These are phyloP conservation scores for Durusdinium trenchii DNA, from an alignment of 73 alveolate species.

Conservation along the genomic window DNA sequence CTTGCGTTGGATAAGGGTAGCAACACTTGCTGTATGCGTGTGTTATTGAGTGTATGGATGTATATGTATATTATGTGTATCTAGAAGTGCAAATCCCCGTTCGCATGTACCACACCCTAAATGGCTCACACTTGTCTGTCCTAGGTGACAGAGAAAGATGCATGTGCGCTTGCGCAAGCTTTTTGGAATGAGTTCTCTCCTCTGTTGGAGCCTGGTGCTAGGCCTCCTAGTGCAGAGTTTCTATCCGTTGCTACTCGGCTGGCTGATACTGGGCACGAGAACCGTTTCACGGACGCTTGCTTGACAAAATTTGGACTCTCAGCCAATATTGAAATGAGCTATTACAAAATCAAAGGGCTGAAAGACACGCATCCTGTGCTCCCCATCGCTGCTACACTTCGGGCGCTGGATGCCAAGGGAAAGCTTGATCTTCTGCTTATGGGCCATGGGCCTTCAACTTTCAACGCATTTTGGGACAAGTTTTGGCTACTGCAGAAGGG, in stretches of 20 bases:
- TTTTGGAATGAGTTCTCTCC: background rate
- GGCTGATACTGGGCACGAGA: background rate
- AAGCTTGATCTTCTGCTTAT: background rate
- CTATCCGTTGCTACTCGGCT: background rate
- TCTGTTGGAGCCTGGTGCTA: background rate
- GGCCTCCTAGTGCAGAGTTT: background rate
- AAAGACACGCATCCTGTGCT: background rate
- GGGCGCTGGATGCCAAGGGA: background rate
- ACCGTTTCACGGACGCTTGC: background rate
- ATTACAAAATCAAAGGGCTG: background rate
- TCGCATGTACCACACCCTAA: background rate
- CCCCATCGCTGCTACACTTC: background rate
- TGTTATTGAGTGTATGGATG: background rate
- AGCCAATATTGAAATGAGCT: background rate
- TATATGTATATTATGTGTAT: background rate
- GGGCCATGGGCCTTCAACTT: background rate
- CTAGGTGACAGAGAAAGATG: slow-evolving; percentile 1
- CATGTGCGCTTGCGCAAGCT: background rate
- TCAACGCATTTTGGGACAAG: background rate
- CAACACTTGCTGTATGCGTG: background rate
- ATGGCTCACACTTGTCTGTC: too few species aligned
- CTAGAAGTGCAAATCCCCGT: background rate
- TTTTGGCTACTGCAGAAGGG: background rate
- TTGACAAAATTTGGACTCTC: background rate
- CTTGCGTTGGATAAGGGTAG: too few species aligned